Base-by-base conservation (phyloP, 2,329 filamentous ascomycete genomes). In the Sclerotinia sclerotiorum region DNA sequence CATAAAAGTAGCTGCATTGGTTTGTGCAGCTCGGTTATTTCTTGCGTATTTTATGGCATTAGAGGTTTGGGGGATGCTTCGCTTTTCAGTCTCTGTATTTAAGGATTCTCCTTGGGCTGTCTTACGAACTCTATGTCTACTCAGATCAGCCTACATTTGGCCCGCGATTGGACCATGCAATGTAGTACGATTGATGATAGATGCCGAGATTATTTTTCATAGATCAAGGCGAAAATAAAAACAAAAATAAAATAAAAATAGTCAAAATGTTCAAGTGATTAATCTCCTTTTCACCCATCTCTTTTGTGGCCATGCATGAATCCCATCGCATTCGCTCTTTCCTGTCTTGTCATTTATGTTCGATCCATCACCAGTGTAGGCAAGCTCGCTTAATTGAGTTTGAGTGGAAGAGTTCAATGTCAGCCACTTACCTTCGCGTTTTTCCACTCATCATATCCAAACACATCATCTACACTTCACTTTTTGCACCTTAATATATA, bases 1-100 rank as follows among this genome's bases (percentile, higher is more conserved):
- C 73, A 76, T 69, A 77, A 77, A 77, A 77, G 73, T 76, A 74
- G 75, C 75, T 76, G 74, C 73, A 71, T 69, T 44, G 60, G 70
- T 68, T 67, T 39, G 56, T 72, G 70, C 69, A 71, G 73, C 70
- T 71, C 68, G 58, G 69, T 60, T 63, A 68, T 75, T 74, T 74
- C 72, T 74, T 74, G 72, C 72, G 70, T 73, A 73, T 70, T 68
- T 66, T 68, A 68, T 65, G 71, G 73, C 75, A 76, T 62, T 74
- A 78, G 75, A 77, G 65, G 73, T 72, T 73, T 76, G 72, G 75
- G 71, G 66, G 73, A 75, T 77, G 72, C 73, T 69, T 76, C 73
- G 69, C 58, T 69, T 73, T 71, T 72, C 58, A 61, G 62, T 75
- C 65, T 74, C 63, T 75, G 74, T 77, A 76, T 74, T 69, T 74